phyloP scores from a whole-genome alignment of 1,284 basidiomycete species.

The Ustilago vetiveriae region DNA sequence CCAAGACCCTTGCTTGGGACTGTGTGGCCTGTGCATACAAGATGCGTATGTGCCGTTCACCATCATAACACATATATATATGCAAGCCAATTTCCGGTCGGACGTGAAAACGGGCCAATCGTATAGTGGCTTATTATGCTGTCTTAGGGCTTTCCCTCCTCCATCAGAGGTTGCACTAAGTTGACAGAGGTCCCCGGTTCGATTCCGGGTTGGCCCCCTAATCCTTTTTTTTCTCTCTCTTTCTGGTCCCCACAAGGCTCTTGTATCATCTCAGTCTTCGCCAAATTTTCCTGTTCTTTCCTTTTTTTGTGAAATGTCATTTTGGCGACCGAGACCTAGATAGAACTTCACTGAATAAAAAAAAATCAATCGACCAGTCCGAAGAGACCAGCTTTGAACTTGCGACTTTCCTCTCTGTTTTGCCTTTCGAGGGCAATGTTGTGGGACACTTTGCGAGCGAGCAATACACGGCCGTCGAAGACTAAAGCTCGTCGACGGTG shows the following conservation, averaged over 20 bases:
- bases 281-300: too few relatives aligned
- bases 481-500: too few relatives aligned
- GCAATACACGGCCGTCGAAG: too few relatives aligned
- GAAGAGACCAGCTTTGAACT: too few relatives aligned
- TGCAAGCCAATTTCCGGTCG: neutral
- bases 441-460: too few relatives aligned
- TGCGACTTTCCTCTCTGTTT: too few relatives aligned
- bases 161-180: constrained; percentile 17
- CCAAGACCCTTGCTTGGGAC: neutral
- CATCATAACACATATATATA: constrained; percentile 3
- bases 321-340: neutral
- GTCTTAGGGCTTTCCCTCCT: constrained; percentile 38
- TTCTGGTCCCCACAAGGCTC: too few relatives aligned
- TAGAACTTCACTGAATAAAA: constrained; percentile 6
- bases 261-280: too few relatives aligned
- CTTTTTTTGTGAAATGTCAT: constrained; percentile 5
- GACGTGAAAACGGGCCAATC: constrained; percentile 32
- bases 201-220: constrained; percentile 51
- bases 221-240: constrained; percentile 4
- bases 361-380: too few relatives aligned
- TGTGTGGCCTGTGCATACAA: constrained; percentile 14
- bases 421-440: too few relatives aligned
- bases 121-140: constrained; percentile 57
- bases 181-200: constrained; percentile 56
- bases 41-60: too few relatives aligned